Percentiles rank a stretch among this genome's conserved stretches.
These are phyloP conservation scores for Yamadazyma dushanensis DNA, from an alignment of 1,139 yeast genomes.

Conservation along the genomic window DNA sequence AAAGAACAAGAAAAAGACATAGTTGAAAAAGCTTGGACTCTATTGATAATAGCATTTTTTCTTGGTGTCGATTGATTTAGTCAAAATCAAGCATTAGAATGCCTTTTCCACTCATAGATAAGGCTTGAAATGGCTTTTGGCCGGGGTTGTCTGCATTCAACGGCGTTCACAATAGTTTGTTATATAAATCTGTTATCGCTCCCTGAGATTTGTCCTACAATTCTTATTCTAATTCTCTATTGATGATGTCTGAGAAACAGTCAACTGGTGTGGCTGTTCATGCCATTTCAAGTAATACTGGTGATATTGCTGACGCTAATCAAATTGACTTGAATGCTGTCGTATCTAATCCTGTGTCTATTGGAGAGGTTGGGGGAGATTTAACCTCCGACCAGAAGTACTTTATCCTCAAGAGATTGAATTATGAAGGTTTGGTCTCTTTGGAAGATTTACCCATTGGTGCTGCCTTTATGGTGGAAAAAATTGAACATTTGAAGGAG, in stretches of 20 bases:
- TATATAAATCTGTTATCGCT: too few species aligned
- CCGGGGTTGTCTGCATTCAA: too few species aligned
- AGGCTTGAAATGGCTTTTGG: too few species aligned
- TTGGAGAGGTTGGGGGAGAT: slow-evolving; percentile 22
- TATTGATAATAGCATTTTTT: too few species aligned
- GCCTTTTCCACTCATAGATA: too few species aligned
- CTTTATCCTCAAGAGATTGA: slow-evolving; percentile 26
- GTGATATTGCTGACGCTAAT: slow-evolving; percentile 13
- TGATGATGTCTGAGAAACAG: slow-evolving; percentile 2
- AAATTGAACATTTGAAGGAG: slow-evolving; percentile 33
- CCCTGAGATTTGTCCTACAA: too few species aligned
- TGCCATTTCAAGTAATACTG: slow-evolving; percentile 4
- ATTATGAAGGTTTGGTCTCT: slow-evolving; percentile 23
- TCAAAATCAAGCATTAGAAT: too few species aligned
- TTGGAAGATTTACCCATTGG: slow-evolving; percentile 32
- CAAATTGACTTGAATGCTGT: slow-evolving; percentile 22
- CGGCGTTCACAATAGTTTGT: too few species aligned
- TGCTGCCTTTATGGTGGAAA: slow-evolving; percentile 38
- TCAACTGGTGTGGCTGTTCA: not conserved
- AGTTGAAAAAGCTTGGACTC: too few species aligned
- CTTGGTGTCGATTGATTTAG: too few species aligned
- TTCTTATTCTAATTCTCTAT: too few species aligned
- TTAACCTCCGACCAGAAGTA: slow-evolving; percentile 27
- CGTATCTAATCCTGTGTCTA: slow-evolving; percentile 21
- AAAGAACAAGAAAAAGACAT: too few species aligned